A percentile compares a stretch with the other conserved stretches of the same genome.
These are phyloP conservation scores for Clitopilus passeckerianus DNA, from an alignment of 768 basidiomycete species.

Conservation along the genomic window DNA sequence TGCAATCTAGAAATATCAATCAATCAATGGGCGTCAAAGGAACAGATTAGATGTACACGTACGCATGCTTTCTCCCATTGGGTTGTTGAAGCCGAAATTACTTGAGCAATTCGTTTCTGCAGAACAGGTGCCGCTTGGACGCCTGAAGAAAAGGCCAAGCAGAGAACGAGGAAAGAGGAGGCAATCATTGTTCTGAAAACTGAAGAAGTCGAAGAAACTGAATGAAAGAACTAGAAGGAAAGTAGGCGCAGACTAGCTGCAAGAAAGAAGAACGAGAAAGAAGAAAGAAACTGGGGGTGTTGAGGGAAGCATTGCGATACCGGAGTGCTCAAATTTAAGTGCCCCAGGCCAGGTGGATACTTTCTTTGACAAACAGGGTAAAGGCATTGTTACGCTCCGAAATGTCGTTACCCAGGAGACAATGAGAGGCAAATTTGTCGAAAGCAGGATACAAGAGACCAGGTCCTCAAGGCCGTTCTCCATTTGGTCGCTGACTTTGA, in stretches of 20 bases:
- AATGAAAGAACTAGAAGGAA: neutral
- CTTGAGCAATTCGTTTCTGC: slow-evolving; percentile 43
- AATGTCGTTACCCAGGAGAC: neutral
- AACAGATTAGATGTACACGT: slow-evolving; percentile 13
- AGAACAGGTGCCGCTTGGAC: slow-evolving; percentile 28
- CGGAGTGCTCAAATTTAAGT: neutral
- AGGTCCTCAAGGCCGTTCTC: neutral
- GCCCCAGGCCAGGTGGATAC: neutral
- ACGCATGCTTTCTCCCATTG: slow-evolving; percentile 47
- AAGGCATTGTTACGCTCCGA: neutral
- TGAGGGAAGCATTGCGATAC: neutral
- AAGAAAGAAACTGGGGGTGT: neutral
- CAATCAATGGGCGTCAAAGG: neutral
- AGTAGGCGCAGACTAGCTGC: slow-evolving; percentile 2
- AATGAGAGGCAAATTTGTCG: neutral
- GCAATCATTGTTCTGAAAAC: slow-evolving; percentile 24
- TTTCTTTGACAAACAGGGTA: neutral
- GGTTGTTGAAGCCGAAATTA: slow-evolving; percentile 30
- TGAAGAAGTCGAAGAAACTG: slow-evolving; percentile 14
- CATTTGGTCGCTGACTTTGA: neutral
- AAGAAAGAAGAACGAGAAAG: neutral
- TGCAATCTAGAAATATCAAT: slow-evolving; percentile 26
- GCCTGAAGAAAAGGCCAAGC: slow-evolving; percentile 21
- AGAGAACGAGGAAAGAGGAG: slow-evolving; percentile 23
- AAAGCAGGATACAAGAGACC: neutral